Percentiles rank a stretch among this genome's conserved stretches.
Conservation (phyloP, 495 filamentous ascomycete species). For the Xylaria scruposa region DNA sequence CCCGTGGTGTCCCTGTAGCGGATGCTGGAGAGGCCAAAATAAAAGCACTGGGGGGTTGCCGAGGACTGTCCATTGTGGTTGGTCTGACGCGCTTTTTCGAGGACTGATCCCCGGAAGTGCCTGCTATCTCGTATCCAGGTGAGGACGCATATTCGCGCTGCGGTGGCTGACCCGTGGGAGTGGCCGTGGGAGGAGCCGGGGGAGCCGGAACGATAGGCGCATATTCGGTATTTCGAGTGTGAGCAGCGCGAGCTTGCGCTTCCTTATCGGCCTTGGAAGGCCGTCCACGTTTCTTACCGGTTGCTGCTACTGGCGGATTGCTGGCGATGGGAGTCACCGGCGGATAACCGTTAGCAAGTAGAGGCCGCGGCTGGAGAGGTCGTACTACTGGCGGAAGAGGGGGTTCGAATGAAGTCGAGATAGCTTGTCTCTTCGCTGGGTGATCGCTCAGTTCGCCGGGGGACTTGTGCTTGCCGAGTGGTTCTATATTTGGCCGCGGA, state of each 20-base stretch:
- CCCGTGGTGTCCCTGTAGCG: constrained; percentile 39
- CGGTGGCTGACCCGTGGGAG: constrained; percentile 29
- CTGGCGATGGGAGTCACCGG: constrained; percentile 27
- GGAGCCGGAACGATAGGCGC: constrained; percentile 48
- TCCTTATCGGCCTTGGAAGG: constrained; percentile 48
- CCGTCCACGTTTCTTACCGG: constrained; percentile 43
- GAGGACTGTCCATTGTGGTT: constrained; percentile 38
- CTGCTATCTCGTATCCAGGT: constrained; percentile 42
- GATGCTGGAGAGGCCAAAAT: constrained; percentile 37
- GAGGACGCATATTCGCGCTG: constrained; percentile 41
- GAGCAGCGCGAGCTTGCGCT: constrained; percentile 37
- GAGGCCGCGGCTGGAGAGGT: constrained; percentile 42
- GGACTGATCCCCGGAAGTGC: constrained; percentile 33
- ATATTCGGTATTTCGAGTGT: constrained; percentile 45
- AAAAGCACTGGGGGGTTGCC: constrained; percentile 33
- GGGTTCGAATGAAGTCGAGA: constrained; percentile 41
- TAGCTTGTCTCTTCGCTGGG: constrained; percentile 49
- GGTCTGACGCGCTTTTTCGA: constrained; percentile 36
- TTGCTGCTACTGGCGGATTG: constrained; percentile 34
- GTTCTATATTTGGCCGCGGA: constrained; percentile 45
- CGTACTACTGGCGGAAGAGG: constrained; percentile 37
- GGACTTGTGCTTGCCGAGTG: constrained; percentile 51
- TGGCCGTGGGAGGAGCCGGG: constrained; percentile 40
- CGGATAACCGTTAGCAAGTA: constrained; percentile 45
- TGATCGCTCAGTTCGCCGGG: constrained; percentile 51